Percentiles rank a stretch among this genome's conserved stretches.
Conservation (phyloP, 805 yeast genomes). For the Hemisphaericaspora nanyangensis region DNA sequence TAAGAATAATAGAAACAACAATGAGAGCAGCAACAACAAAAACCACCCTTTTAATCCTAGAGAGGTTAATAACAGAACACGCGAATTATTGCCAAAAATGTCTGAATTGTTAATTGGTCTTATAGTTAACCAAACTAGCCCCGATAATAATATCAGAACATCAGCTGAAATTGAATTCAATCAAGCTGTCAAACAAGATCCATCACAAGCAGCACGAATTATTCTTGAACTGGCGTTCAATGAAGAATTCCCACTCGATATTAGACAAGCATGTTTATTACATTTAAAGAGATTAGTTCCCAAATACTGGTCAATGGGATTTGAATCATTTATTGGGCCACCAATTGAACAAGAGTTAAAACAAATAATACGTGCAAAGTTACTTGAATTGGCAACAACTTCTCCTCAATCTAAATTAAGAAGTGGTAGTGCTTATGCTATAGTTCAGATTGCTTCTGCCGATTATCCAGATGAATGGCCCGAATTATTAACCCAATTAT, state of each 20-base stretch:
- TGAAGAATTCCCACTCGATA: constrained; percentile 22
- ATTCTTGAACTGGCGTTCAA: constrained; percentile 42
- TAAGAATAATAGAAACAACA: too few species aligned
- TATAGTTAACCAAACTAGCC: constrained; percentile 24
- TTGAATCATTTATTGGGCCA: constrained; percentile 68
- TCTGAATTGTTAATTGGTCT: constrained; percentile 4
- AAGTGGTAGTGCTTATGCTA: constrained; percentile 64
- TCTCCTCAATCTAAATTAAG: constrained; percentile 56
- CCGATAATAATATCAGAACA: constrained; percentile 51
- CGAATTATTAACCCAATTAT: constrained; percentile 48
- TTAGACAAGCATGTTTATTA: constrained; percentile 62
- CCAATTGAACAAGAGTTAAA: constrained; percentile 56
- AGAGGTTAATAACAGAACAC: too few species aligned
- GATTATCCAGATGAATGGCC: constrained; percentile 99
- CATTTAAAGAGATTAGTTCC: constrained; percentile 68
- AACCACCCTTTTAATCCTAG: too few species aligned
- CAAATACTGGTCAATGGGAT: constrained; percentile 78
- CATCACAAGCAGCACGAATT: constrained; percentile 42
- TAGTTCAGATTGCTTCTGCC: constrained; percentile 79
- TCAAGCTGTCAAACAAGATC: constrained; percentile 40
- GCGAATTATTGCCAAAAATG: too few species aligned
- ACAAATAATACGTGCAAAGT: constrained; percentile 41
- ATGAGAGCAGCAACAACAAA: too few species aligned
- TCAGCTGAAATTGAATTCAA: constrained; percentile 51
- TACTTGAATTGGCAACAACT: constrained; percentile 46